Conservation (phyloP, 2,329 filamentous ascomycete species). For the Microdochium nivale region DNA sequence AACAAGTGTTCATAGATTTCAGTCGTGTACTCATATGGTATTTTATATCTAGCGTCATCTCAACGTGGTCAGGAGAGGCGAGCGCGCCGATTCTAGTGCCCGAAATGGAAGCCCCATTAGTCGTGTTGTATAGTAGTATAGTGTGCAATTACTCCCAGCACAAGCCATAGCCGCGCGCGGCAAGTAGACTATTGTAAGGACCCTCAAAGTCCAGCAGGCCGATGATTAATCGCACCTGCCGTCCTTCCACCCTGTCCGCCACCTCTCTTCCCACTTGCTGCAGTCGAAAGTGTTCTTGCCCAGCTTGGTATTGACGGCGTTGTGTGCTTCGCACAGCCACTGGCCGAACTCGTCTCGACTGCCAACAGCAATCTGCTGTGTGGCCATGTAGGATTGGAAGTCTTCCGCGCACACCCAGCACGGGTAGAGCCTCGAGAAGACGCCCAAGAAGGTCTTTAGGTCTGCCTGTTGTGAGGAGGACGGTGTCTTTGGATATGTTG, state of each 20-base stretch:
- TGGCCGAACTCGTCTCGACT: constrained; percentile 63
- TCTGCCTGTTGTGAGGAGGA: constrained; percentile 63
- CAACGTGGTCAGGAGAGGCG: not conserved
- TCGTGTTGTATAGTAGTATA: not conserved
- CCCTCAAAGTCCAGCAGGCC: constrained; percentile 17
- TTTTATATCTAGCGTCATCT: not conserved
- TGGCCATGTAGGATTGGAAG: constrained; percentile 72
- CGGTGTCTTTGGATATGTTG: constrained; percentile 69
- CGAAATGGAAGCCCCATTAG: not conserved
- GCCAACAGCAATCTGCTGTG: constrained; percentile 54
- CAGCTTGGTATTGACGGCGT: constrained; percentile 80
- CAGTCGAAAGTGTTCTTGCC: constrained; percentile 92
- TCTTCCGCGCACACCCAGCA: constrained; percentile 95
- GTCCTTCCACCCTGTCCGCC: constrained; percentile 81
- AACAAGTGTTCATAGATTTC: no score
- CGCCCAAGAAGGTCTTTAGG: constrained; percentile 65
- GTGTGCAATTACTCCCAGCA: constrained; percentile 4
- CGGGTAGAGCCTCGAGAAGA: constrained; percentile 84
- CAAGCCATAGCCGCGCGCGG: no score
- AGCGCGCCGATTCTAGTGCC: not conserved
- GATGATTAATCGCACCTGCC: constrained; percentile 42
- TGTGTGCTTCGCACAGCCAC: constrained; percentile 82
- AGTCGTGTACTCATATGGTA: no score
- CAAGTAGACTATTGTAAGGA: no score
- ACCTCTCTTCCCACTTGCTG: constrained; percentile 82